A percentile compares a stretch with the other conserved stretches of the same genome.
Conservation (phyloP, 2,329 filamentous ascomycete genomes). For the Alternaria metachromatica region DNA sequence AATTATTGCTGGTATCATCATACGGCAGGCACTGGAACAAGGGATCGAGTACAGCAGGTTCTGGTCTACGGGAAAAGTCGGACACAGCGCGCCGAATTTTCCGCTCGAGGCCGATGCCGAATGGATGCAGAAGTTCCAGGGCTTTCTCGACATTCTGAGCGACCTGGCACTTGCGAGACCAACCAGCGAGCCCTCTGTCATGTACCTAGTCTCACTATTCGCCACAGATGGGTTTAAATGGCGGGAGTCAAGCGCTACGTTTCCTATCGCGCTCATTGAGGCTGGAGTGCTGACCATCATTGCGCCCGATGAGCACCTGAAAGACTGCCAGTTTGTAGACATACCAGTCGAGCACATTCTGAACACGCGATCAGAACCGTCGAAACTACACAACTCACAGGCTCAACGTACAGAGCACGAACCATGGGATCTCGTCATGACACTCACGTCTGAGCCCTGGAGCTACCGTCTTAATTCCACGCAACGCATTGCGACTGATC, state of each 20-base stretch:
- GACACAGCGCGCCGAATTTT: conserved; percentile 31
- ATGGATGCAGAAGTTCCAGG: conserved; percentile 41
- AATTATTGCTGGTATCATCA: conserved; percentile 40
- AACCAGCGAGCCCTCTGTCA: conserved; percentile 17
- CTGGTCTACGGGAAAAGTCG: conserved; percentile 35
- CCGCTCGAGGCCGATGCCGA: conserved; percentile 16
- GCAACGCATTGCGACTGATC: conserved; percentile 17
- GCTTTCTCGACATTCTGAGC: conserved; percentile 34
- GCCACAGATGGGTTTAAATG: conserved; percentile 33
- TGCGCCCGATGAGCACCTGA: conserved; percentile 18
- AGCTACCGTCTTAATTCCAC: conserved; percentile 34
- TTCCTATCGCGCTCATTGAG: conserved; percentile 26
- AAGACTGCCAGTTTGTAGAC: conserved; percentile 33
- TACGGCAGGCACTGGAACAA: conserved; percentile 31
- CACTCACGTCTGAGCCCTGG: conserved; percentile 15
- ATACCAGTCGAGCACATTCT: conserved; percentile 34
- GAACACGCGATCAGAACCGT: conserved; percentile 10
- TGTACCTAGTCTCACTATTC: conserved; percentile 31
- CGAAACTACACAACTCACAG: conserved; percentile 31
- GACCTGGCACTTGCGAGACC: conserved; percentile 19
- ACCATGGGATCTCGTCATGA: conserved; percentile 32
- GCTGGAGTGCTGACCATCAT: conserved; percentile 30
- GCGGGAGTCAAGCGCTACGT: conserved; percentile 13
- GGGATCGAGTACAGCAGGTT: conserved; percentile 33
- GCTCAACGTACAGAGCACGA: conserved; percentile 13